phyloP scores from a whole-genome alignment of 805 yeast species.

The Candida sakaeoensis region DNA sequence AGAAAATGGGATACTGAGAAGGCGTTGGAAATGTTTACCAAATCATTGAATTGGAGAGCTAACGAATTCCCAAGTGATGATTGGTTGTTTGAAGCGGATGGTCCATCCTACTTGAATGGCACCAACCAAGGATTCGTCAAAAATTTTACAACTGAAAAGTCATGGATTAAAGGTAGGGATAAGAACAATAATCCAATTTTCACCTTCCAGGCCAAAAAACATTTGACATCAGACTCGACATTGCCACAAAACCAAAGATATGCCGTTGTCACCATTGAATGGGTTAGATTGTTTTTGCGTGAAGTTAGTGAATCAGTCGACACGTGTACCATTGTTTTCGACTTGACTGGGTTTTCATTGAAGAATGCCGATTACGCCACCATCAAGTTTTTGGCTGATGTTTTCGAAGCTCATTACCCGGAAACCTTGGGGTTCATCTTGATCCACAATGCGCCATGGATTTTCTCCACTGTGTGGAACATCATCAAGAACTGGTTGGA shows the following conservation, averaged over 20 bases:
- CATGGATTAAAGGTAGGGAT: slow-evolving; percentile 74
- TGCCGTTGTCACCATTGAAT: slow-evolving; percentile 75
- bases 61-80: slow-evolving; percentile 58
- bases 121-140: slow-evolving; percentile 43
- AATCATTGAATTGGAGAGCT: slow-evolving; percentile 73
- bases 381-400: slow-evolving; percentile 81
- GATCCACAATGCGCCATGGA: slow-evolving; percentile 96
- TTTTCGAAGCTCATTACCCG: slow-evolving; percentile 96
- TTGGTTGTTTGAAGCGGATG: slow-evolving; percentile 70
- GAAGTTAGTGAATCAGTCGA: slow-evolving; percentile 65
- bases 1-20: slow-evolving; percentile 78
- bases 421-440: slow-evolving; percentile 82
- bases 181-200: slow-evolving; percentile 74
- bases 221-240: slow-evolving; percentile 50
- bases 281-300: slow-evolving; percentile 64
- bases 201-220: slow-evolving; percentile 73
- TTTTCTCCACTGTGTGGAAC: slow-evolving; percentile 92
- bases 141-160: slow-evolving; percentile 65
- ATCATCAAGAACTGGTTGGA: slow-evolving; percentile 91
- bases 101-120: slow-evolving; percentile 44
- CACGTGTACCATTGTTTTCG: slow-evolving; percentile 66
- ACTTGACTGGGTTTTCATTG: slow-evolving; percentile 79
- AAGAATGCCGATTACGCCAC: slow-evolving; percentile 92
- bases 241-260: slow-evolving; percentile 70
- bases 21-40: slow-evolving; percentile 66